Base-by-base conservation (phyloP, 257 asterid species). In the Ehretia macrophylla region DNA sequence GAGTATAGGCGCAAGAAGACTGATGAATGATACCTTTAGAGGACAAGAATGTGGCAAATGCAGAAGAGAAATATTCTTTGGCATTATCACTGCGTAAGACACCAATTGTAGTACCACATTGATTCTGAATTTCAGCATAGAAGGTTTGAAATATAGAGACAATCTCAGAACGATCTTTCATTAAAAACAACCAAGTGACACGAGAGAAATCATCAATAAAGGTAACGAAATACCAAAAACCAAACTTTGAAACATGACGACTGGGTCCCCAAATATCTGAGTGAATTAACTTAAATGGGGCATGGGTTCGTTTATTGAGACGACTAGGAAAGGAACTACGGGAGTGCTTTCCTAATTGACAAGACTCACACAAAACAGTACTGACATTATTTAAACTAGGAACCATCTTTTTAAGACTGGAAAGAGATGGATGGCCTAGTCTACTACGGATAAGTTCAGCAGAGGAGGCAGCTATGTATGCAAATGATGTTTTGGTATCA, bases 151-250 rank as follows among this genome's bases (percentile, higher is more conserved):
- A 32, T 3, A 32, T 39, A 9, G 46, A 27, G 32, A 56, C 32
- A 10, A 56, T 1, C 5, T 32, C 61, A 17, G 46, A 16, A 0
- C 14, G 61, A n/a, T 5, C 19, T 35, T 35, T 56, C 61, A 56
- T 56, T 35, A 32, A 56, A 14, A 56, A 13, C n/a, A 37, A 19
- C 61, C 32, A 56, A 35, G 50, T 56, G 23, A 37, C 32, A 3
- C n/a, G 21, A 35, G 61, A 56, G 17, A 0, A 35, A 37, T 56
- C 13, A 35, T 56, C 61, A 56, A 56, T 20, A 56, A 56, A 56
- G 5, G 47, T 38, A 32, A 56, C 50, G n/a, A 56, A 32, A 56
- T 37, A 27, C 3, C 23, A 19, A 37, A 32, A 39, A 8, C 61
- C 61, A 35, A 12, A 8, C n/a, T 56, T 35, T 8, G 46, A 56